A percentile compares a stretch with the other conserved stretches of the same genome.
Evolutionary conservation across 345 rosid genomes (phyloP).

Genomic region (Turnera subulata): DNA sequence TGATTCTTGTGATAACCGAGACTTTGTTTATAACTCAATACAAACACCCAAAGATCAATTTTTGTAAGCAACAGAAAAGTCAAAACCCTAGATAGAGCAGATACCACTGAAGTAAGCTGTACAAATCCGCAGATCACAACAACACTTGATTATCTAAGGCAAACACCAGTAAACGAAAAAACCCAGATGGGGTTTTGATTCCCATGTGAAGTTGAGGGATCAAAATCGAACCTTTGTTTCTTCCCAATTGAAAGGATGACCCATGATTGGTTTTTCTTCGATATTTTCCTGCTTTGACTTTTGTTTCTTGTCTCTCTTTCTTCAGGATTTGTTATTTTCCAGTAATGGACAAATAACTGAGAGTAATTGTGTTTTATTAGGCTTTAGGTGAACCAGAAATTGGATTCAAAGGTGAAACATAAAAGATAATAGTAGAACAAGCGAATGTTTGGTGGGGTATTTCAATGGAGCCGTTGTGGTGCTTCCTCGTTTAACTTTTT

Average conservation of each 20-base stretch:
- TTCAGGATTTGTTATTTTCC: background rate
- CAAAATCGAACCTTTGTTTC: constrained; percentile 23
- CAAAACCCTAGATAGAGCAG: constrained; percentile 10
- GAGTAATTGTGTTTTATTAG: too few species aligned
- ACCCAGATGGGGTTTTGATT: constrained; percentile 18
- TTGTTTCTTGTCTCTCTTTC: background rate
- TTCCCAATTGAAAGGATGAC: constrained; percentile 1
- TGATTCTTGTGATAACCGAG: constrained; percentile 10
- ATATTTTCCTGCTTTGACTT: background rate
- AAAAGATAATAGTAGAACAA: too few species aligned
- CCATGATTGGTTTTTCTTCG: constrained; percentile 6
- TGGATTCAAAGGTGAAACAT: too few species aligned
- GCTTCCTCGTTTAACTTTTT: too few species aligned
- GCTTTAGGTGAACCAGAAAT: too few species aligned
- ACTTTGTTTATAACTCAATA: constrained; percentile 2
- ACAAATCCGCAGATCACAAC: too few species aligned
- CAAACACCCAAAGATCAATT: background rate
- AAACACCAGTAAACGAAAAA: constrained; percentile 7
- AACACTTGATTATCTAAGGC: too few species aligned
- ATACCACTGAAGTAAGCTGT: too few species aligned
- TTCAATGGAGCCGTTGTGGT: too few species aligned
- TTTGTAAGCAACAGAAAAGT: background rate
- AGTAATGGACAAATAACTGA: too few species aligned
- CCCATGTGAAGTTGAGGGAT: background rate
- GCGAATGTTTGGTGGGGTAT: too few species aligned